Percentiles rank a stretch among this genome's conserved stretches.
Evolutionary conservation across 768 basidiomycete genomes (phyloP).

Genomic region (Naematelia encephala): DNA sequence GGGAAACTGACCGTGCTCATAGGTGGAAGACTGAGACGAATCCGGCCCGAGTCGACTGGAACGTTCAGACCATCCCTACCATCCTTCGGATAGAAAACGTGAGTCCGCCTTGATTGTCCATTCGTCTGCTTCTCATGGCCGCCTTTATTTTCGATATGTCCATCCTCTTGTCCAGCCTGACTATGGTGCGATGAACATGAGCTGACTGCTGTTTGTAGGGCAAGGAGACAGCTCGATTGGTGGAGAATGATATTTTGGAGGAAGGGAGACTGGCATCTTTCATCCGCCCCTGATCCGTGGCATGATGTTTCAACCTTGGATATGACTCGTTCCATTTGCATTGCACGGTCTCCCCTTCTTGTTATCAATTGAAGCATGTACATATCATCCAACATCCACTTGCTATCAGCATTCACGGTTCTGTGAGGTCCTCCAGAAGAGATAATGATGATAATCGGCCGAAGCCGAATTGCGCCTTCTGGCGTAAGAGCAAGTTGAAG

Average conservation of each 20-base stretch:
- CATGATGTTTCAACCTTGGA: not conserved
- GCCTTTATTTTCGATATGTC: no score
- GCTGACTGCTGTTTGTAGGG: conserved; percentile 26
- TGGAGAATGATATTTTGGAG: conserved; percentile 74
- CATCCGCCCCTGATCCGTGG: not conserved
- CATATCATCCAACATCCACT: no score
- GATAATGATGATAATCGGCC: not conserved
- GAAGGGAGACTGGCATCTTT: conserved; percentile 13
- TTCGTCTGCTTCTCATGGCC: not conserved
- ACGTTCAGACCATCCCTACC: conserved; percentile 43
- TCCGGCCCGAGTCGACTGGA: conserved; percentile 38
- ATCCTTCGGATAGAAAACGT: conserved; percentile 37
- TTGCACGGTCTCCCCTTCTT: not conserved
- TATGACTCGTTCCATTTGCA: not conserved
- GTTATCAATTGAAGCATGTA: not conserved
- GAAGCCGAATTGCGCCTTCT: not conserved
- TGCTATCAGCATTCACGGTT: no score
- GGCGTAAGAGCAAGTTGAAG: not conserved
- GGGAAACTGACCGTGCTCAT: not conserved
- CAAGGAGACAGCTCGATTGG: conserved; percentile 52
- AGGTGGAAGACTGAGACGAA: conserved; percentile 45
- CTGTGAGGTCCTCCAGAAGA: not conserved
- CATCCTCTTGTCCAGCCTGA: not conserved
- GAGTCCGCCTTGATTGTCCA: conserved; percentile 2
- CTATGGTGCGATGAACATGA: not conserved